A percentile compares a stretch with the other conserved stretches of the same genome.
Conservation (phyloP, 192 early-diverging fungal genomes). For the Phlyctochytrium arcticum region DNA sequence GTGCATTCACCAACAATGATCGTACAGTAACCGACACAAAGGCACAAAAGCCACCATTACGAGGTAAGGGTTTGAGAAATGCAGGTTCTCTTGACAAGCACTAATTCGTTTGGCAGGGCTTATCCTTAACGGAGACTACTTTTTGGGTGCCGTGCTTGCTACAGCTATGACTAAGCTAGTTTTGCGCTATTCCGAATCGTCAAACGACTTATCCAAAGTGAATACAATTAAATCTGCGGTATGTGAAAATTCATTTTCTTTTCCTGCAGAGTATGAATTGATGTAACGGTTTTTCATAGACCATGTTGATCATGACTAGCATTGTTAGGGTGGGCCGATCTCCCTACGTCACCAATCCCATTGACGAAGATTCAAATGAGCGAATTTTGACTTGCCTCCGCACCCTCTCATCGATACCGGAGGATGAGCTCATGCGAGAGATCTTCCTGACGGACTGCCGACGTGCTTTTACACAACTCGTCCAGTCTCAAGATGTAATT, state of each 20-base stretch:
- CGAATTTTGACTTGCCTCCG: slow-evolving; percentile 83
- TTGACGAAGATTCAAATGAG: slow-evolving; percentile 96
- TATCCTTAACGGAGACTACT: slow-evolving; percentile 91
- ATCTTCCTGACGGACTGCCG: slow-evolving; percentile 62
- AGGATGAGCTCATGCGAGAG: slow-evolving; percentile 51
- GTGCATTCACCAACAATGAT: slow-evolving; percentile 62
- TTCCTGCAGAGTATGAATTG: background rate
- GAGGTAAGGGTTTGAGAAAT: slow-evolving; percentile 31
- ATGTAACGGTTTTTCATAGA: slow-evolving; percentile 34
- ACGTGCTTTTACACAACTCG: slow-evolving; percentile 61
- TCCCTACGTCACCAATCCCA: slow-evolving; percentile 73
- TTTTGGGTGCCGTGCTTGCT: slow-evolving; percentile 83
- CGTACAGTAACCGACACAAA: slow-evolving; percentile 25
- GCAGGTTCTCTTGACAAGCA: background rate
- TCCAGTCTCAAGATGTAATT: slow-evolving; percentile 65
- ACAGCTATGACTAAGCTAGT: slow-evolving; percentile 88
- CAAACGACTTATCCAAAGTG: slow-evolving; percentile 33
- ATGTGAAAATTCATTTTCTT: background rate
- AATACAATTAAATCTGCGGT: slow-evolving; percentile 90
- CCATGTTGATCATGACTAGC: slow-evolving; percentile 96
- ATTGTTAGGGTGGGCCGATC: slow-evolving; percentile 91
- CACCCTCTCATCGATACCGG: slow-evolving; percentile 32
- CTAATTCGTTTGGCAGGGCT: slow-evolving; percentile 54
- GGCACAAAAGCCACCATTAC: slow-evolving; percentile 61
- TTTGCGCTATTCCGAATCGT: slow-evolving; percentile 57